Conservation (phyloP, 2,329 filamentous ascomycete species). For the Mycosphaerella sp. region DNA sequence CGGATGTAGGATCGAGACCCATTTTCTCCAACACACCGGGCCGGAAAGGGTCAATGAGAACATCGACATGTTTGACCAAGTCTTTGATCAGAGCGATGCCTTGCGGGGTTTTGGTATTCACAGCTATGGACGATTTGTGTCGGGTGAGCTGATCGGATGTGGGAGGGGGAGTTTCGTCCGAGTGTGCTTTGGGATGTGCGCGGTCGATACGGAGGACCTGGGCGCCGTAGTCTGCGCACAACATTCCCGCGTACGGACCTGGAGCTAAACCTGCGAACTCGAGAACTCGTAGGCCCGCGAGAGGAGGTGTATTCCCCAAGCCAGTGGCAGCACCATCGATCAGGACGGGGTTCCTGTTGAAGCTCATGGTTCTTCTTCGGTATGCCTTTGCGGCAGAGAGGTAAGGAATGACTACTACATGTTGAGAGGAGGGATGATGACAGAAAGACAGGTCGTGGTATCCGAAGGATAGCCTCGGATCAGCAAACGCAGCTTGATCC, state of each 20-base stretch:
- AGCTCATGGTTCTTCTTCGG: conserved; percentile 2
- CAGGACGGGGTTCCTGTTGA: conserved; percentile 6
- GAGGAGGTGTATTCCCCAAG: conserved; percentile 38
- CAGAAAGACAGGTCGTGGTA: no score
- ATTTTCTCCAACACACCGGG: conserved; percentile 84
- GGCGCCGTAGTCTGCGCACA: conserved; percentile 85
- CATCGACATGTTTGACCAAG: conserved; percentile 60
- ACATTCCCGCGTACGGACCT: conserved; percentile 77
- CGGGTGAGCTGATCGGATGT: conserved; percentile 70
- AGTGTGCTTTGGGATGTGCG: conserved; percentile 40
- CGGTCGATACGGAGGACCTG: conserved; percentile 81
- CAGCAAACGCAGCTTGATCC: no score
- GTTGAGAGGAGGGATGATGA: no score
- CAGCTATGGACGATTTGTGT: conserved; percentile 70
- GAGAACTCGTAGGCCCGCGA: conserved; percentile 56
- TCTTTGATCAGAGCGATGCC: conserved; percentile 62
- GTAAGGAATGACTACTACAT: no score
- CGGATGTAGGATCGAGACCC: conserved; percentile 63
- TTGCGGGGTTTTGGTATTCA: conserved; percentile 65
- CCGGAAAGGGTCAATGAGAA: conserved; percentile 89
- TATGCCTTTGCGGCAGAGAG: background rate
- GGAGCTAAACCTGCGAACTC: conserved; percentile 60
- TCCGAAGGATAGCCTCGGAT: no score
- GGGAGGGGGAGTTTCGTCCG: conserved; percentile 33
- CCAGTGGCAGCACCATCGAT: conserved; percentile 4